Evolutionary conservation across 2,329 filamentous ascomycete species (phyloP), one percentile per base, ranked within the genome.

Genomic region (Fusarium anguioides): DNA sequence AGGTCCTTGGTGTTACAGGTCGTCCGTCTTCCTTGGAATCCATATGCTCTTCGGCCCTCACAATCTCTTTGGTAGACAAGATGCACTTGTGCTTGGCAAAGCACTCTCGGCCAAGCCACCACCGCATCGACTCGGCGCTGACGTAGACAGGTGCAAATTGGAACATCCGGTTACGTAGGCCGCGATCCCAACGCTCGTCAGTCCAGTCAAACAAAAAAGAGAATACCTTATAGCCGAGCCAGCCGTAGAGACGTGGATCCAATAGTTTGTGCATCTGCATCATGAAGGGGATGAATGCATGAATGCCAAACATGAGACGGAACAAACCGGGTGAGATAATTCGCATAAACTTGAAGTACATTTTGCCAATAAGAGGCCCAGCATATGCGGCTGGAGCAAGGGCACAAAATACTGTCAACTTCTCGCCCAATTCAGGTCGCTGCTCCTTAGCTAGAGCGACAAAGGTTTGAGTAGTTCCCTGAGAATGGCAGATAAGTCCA

Each of bases 221-320:
- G 72, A 97, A 97, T 5, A 97, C 92, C 45, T 89, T 88, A 78
- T 97, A 98, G 4, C 93, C 94, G 71, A 97, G 84, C 73, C 87
- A 88, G 8, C 93, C 93, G 73, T 96, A 97, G 8, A 96, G 69
- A 0, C 78, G 80, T 0, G 90, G 83, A 0, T 90, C 87, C 4
- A 97, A 76, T 5, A 89, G 66, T 0, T 78, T 77, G 72, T 96
- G 93, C 84, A 95, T 93, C 8, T 84, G 84, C 89, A 97, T 93
- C 94, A 97, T 97, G 68, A 96, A 83, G 0, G 94, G 94, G 42
- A 98, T 97, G 76, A 97, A 97, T 0, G 92, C 89, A 75, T 97
- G 94, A 37, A 97, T 94, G 17, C 95, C 95, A 75, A 97, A 97
- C 70, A 96, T 86, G 21, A 93, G 74, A 2, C 92, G 85, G 78